Evolutionary conservation across 768 basidiomycete species (phyloP).

Genomic region (Suillus lakei): DNA sequence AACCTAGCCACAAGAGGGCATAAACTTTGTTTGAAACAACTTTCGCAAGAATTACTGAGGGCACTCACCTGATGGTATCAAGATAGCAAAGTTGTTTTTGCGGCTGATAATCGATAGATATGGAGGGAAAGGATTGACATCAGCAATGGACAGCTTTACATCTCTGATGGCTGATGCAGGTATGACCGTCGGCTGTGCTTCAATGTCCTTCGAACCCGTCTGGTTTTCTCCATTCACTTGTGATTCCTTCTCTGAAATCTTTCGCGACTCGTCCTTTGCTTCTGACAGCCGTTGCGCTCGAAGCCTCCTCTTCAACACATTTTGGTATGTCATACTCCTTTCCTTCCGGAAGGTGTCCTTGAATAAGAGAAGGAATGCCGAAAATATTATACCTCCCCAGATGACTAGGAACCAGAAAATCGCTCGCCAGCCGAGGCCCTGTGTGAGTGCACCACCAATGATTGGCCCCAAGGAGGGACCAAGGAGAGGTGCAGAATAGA

Average conservation of each 20-base stretch:
- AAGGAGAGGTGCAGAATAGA: constrained; percentile 79
- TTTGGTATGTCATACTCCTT: constrained; percentile 80
- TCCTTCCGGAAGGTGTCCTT: constrained; percentile 84
- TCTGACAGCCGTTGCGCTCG: constrained; percentile 25
- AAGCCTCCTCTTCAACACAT: constrained; percentile 53
- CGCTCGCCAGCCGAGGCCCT: constrained; percentile 77
- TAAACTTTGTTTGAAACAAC: constrained; percentile 6
- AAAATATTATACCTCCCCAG: constrained; percentile 55
- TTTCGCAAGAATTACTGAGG: background rate
- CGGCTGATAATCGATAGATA: constrained; percentile 60
- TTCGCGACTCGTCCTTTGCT: constrained; percentile 23
- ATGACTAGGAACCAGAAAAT: constrained; percentile 85
- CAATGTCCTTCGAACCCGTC: constrained; percentile 26
- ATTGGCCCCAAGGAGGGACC: constrained; percentile 72
- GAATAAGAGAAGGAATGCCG: constrained; percentile 67
- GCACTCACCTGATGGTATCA: constrained; percentile 40
- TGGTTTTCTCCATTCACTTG: constrained; percentile 1
- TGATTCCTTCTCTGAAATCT: constrained; percentile 6
- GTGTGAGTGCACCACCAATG: constrained; percentile 69
- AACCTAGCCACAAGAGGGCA: constrained; percentile 43
- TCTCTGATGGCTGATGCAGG: constrained; percentile 28
- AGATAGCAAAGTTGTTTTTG: constrained; percentile 68
- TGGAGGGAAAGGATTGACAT: constrained; percentile 75
- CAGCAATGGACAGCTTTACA: constrained; percentile 61
- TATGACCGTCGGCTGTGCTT: constrained; percentile 14